A percentile compares a stretch with the other conserved stretches of the same genome.
Evolutionary conservation across 257 asterid species (phyloP).

Genomic region (Fraxinus cuspidata): DNA sequence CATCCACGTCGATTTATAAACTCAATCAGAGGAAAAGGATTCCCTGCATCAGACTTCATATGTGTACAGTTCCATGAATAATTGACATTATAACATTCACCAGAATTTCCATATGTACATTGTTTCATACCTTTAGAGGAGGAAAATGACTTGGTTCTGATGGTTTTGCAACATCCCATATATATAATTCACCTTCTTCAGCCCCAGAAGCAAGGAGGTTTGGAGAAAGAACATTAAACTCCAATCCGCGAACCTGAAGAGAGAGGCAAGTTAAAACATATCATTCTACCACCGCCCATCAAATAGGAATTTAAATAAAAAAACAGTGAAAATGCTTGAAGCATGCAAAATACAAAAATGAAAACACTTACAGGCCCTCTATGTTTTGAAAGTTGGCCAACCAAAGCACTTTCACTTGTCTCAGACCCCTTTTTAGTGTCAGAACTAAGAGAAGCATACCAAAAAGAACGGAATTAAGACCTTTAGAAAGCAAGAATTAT

Average conservation of each 20-base stretch:
- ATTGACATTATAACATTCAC: background rate
- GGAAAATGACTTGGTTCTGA: slow-evolving; percentile 78
- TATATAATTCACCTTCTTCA: slow-evolving; percentile 94
- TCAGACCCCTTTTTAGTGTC: slow-evolving; percentile 54
- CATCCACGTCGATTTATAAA: background rate
- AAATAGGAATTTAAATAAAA: background rate
- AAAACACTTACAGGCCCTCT: slow-evolving; percentile 80
- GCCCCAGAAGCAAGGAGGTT: slow-evolving; percentile 96
- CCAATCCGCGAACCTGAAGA: slow-evolving; percentile 87
- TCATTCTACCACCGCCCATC: slow-evolving; percentile 17
- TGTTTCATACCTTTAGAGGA: slow-evolving; percentile 73
- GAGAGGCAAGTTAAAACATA: background rate
- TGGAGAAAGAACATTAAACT: slow-evolving; percentile 71
- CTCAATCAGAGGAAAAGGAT: background rate
- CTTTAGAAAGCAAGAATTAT: slow-evolving; percentile 1
- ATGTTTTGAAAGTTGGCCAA: slow-evolving; percentile 72
- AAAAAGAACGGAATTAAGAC: slow-evolving; percentile 5
- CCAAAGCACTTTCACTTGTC: slow-evolving; percentile 63
- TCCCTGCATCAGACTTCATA: too few species aligned
- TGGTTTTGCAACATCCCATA: slow-evolving; percentile 90
- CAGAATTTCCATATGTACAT: too few species aligned
- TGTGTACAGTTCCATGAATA: background rate
- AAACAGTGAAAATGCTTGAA: slow-evolving; percentile 5
- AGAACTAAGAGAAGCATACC: slow-evolving; percentile 37
- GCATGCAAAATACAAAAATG: slow-evolving; percentile 17